Evolutionary conservation across 139 green algal species (phyloP), one percentile per base, ranked within the genome.

Genomic region (Chlamydomonas incerta): DNA sequence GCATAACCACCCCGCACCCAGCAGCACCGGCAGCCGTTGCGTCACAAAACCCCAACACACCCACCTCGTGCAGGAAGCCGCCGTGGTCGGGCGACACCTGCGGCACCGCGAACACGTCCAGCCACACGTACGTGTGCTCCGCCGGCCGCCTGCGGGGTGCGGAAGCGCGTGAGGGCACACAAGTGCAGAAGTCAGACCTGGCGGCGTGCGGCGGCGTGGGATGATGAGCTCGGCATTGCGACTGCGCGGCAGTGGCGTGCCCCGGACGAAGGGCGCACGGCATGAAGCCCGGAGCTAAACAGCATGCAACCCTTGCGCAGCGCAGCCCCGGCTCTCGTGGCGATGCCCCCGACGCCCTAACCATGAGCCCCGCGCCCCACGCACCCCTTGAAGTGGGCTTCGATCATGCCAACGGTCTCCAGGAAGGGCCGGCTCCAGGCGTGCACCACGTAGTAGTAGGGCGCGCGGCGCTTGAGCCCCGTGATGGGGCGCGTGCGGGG

Each of bases 391-490:
- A 83, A 74, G 76, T 73, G n/a, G 63, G 37, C 17, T 46, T 83
- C 76, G 37, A 83, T 17, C 76, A 83, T 63, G 29, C 8, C 8
- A 0, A 83, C 76, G 41, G 58, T 83, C 76, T 83, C 76, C 41
- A 83, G 28, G 46, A 83, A 83, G 10, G 76, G 76, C 76, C 76
- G 63, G 29, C 37, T 60, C 76, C 76, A 83, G 5, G 76, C 62
- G 63, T 83, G 76, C 28, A 83, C 76, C 10, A 83, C 63, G n/a
- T 83, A 83, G 29, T 52, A 83, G 76, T 74, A 83, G 41, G 76
- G 76, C 63, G 76, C 76, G 14, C 76, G 76, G 63, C 63, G 41
- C n/a, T 52, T 47, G 29, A 74, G 41, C 28, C 41, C 41, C 8
- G 41, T 50, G 41, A 50, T 50, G 41, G 41, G 41, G 41, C 41